phyloP scores from a whole-genome alignment of 78 protist species.

The Dictyostelium discoideum region dicty_2.7 NC_007088.5:7703501-7704000 shows the following conservation, averaged over 20 bases:
- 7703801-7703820: slow-evolving; percentile 53
- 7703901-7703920: slow-evolving; percentile 23
- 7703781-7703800: slow-evolving; percentile 12
- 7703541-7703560: slow-evolving; percentile 5
- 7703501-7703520: slow-evolving; percentile 54
- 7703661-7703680: slow-evolving; percentile 25
- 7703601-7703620: not conserved
- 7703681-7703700: slow-evolving; percentile 17
- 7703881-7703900: slow-evolving; percentile 43
- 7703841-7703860: slow-evolving; percentile 1
- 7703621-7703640: slow-evolving; percentile 53
- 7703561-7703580: not conserved
- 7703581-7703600: slow-evolving; percentile 62
- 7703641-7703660: not conserved
- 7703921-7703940: not conserved
- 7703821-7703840: not conserved
- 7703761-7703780: slow-evolving; percentile 26
- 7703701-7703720: not conserved
- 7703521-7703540: slow-evolving; percentile 73
- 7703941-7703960: slow-evolving; percentile 50
- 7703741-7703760: slow-evolving; percentile 10
- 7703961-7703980: slow-evolving; percentile 40
- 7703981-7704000: slow-evolving; percentile 54
- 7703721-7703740: slow-evolving; percentile 11
- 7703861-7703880: slow-evolving; percentile 20